Conservation (phyloP, 306 rosid genomes). For the Quercus dentata region DNA sequence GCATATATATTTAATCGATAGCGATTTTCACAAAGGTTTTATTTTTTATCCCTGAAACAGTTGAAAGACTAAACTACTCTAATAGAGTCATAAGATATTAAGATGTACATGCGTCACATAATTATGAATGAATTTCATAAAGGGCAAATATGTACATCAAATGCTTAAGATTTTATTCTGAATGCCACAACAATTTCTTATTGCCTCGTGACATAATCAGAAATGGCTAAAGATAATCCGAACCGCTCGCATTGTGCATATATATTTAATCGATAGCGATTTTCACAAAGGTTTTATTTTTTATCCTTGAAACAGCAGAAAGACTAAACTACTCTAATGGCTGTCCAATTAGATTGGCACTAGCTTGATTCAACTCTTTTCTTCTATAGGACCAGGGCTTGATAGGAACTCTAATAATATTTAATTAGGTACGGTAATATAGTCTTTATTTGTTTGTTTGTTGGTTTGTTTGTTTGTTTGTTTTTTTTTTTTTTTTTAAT, state of each 20-base stretch:
- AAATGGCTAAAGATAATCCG: background rate
- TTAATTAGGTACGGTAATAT: background rate
- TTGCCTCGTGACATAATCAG: background rate
- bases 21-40: too few species aligned
- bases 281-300: background rate
- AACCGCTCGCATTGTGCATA: background rate
- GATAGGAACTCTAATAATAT: background rate
- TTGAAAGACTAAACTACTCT: too few species aligned
- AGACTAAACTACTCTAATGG: background rate
- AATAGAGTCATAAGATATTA: too few species aligned
- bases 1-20: too few species aligned
- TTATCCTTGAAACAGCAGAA: background rate
- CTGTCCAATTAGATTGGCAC: background rate
- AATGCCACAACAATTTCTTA: too few species aligned
- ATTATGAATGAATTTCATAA: too few species aligned
- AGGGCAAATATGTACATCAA: too few species aligned
- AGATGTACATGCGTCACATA: too few species aligned
- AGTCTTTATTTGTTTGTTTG: background rate
- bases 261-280: background rate
- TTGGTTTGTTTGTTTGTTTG: too few species aligned
- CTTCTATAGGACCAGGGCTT: background rate
- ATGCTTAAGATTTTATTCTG: too few species aligned
- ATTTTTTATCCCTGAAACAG: too few species aligned
- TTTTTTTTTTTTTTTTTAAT: too few species aligned
- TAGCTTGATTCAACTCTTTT: background rate